Evolutionary conservation across 768 basidiomycete species (phyloP).

Genomic region (Cyathus striatus): DNA sequence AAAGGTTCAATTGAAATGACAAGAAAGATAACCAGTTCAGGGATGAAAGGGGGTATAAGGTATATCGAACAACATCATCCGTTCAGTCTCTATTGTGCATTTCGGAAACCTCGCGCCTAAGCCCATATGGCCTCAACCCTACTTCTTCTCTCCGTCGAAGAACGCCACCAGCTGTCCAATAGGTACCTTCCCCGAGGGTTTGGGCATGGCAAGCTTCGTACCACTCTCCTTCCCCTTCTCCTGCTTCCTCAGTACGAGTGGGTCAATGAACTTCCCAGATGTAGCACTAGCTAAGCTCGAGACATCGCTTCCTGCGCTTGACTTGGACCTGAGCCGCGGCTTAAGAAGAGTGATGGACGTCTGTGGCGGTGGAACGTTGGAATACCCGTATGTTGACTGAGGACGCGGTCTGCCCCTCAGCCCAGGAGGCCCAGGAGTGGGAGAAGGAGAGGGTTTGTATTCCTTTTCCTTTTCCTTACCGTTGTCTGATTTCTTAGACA

Average conservation of each 20-base stretch:
- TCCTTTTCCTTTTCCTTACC: constrained; percentile 11
- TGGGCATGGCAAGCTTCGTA: constrained; percentile 39
- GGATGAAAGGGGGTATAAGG: too few relatives aligned
- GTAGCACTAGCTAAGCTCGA: constrained; percentile 18
- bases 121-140: too few relatives aligned
- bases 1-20: too few relatives aligned
- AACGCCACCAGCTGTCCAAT: constrained; percentile 81
- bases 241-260: constrained; percentile 65
- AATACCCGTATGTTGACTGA: constrained; percentile 54
- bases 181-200: constrained; percentile 57
- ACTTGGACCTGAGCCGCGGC: constrained; percentile 32
- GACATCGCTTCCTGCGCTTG: constrained; percentile 22
- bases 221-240: constrained; percentile 42
- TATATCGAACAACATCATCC: too few relatives aligned
- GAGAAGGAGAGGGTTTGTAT: constrained; percentile 12
- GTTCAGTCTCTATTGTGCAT: too few relatives aligned
- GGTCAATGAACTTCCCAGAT: constrained; percentile 66
- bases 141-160: constrained; percentile 57
- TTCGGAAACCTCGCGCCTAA: too few relatives aligned
- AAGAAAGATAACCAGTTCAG: too few relatives aligned
- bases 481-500: constrained; percentile 8
- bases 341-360: constrained; percentile 24
- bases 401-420: constrained; percentile 40
- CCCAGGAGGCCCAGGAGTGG: neutral
- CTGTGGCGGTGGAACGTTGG: constrained; percentile 25